A percentile compares a stretch with the other conserved stretches of the same genome.
Evolutionary conservation across 805 yeast species (phyloP).

Genomic region (Candida golubevii): DNA sequence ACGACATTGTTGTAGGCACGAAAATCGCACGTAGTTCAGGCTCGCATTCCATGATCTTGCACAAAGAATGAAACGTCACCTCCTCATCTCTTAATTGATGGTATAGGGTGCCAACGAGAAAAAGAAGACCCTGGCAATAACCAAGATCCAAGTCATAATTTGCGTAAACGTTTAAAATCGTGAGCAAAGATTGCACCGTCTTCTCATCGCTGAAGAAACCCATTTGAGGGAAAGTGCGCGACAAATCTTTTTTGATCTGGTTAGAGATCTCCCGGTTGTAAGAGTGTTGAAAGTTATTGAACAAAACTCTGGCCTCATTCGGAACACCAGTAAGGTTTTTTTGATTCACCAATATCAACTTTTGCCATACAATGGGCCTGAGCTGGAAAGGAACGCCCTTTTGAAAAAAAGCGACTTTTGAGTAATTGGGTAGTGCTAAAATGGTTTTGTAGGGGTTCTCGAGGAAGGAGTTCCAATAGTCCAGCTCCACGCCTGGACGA

Average conservation of each 20-base stretch:
- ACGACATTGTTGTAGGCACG: slow-evolving; percentile 48
- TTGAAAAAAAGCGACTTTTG: slow-evolving; percentile 40
- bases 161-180: slow-evolving; percentile 56
- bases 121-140: slow-evolving; percentile 64
- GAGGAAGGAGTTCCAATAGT: slow-evolving; percentile 44
- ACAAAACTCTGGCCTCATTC: slow-evolving; percentile 30
- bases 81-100: slow-evolving; percentile 33
- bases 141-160: slow-evolving; percentile 64
- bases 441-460: slow-evolving; percentile 42
- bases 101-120: slow-evolving; percentile 55
- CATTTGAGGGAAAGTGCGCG: slow-evolving; percentile 56
- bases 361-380: slow-evolving; percentile 44
- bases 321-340: slow-evolving; percentile 29
- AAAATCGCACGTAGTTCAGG: slow-evolving; percentile 46
- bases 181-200: slow-evolving; percentile 46
- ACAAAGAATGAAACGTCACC: slow-evolving; percentile 49
- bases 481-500: slow-evolving; percentile 24
- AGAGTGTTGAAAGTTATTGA: slow-evolving; percentile 40
- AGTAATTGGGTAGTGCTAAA: slow-evolving; percentile 44
- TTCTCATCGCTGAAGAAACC: slow-evolving; percentile 41
- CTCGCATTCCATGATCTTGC: slow-evolving; percentile 56
- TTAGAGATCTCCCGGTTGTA: slow-evolving; percentile 35
- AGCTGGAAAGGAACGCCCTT: slow-evolving; percentile 44
- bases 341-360: slow-evolving; percentile 28
- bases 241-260: slow-evolving; percentile 54